Conservation (phyloP, 192 early-diverging fungal genomes). For the Backusella luteola region DNA sequence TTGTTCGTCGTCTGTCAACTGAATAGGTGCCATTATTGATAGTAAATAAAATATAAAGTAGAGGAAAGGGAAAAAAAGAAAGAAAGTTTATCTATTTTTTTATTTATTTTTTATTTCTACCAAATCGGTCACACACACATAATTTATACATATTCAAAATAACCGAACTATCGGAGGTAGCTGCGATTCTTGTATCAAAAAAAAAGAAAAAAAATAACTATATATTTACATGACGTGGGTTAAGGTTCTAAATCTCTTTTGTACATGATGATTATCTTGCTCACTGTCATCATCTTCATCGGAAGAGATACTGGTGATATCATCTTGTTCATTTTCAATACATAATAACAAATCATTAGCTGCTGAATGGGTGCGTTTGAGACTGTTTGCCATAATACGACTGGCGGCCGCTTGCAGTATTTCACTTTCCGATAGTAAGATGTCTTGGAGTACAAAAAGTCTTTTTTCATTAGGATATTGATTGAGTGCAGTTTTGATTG, state of each 20-base stretch:
- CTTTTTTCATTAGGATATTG: conserved; percentile 10
- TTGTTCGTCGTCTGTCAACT: background rate
- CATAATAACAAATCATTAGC: background rate
- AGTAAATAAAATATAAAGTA: background rate
- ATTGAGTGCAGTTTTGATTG: background rate
- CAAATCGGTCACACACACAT: background rate
- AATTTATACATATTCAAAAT: background rate
- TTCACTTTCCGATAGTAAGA: conserved; percentile 9
- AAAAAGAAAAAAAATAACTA: background rate
- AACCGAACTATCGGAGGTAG: conserved; percentile 11
- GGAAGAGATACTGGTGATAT: background rate
- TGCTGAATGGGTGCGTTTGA: background rate
- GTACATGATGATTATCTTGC: conserved; percentile 1
- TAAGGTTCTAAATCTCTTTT: conserved; percentile 10
- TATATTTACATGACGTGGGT: conserved; percentile 11
- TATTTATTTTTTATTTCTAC: background rate
- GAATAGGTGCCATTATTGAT: conserved; percentile 3
- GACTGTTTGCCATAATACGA: conserved; percentile 5
- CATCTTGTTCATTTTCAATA: background rate
- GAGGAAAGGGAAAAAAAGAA: background rate
- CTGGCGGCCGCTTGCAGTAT: background rate
- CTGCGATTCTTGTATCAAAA: background rate
- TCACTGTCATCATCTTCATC: background rate
- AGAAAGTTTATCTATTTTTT: conserved; percentile 8
- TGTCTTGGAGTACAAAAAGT: conserved; percentile 12